Evolutionary conservation across 1,284 basidiomycete genomes (phyloP), one percentile per base, ranked within the genome.

Genomic region (Melampsora abietis-canadensis): DNA sequence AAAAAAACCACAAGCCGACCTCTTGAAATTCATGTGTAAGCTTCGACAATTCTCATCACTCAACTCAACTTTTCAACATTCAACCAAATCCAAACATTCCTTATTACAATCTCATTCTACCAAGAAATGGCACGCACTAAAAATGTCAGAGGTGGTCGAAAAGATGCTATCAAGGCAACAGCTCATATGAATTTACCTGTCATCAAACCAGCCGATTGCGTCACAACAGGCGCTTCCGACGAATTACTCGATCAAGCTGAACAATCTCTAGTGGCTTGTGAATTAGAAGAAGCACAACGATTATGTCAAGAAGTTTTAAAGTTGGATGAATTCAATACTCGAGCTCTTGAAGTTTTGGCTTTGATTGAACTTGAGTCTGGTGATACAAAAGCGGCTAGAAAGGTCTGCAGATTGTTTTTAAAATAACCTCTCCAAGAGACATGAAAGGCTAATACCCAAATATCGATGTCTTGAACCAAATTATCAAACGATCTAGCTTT

Each of bases 321-420:
- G 17, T 24, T 21, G 12, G 61, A 59, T 24, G 34, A 65, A 65
- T 54, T 27, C 10, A 62, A 73, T 40, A 15, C 46, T 5, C 31
- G 63, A 73, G 70, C 63, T 57, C 54, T 73, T 46, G 80, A 81
- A 76, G 76, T 78, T 27, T 76, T 79, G 30, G 80, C 79, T 0
- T 77, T 78, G 6, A 67, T 78, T 74, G 86, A 89, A 77, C 84
- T 88, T 48, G 87, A 89, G 72, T 85, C 88, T 5, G 82, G 82
- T 24, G 87, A 92, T 83, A 84, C 85, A 0, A 88, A 90, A 76
- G 67, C 74, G 27, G 92, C 90, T 0, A 87, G 86, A 78, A 92
- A 94, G 82, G 88, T 94, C 81, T 83, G 86, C 81, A 68, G 57
- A 19, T 40, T 31, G 46, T 47, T 19, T 48, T 68, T 47, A 65